Evolutionary conservation across 768 basidiomycete genomes (phyloP).

Genomic region (Mycena olivaceomarginata): DNA sequence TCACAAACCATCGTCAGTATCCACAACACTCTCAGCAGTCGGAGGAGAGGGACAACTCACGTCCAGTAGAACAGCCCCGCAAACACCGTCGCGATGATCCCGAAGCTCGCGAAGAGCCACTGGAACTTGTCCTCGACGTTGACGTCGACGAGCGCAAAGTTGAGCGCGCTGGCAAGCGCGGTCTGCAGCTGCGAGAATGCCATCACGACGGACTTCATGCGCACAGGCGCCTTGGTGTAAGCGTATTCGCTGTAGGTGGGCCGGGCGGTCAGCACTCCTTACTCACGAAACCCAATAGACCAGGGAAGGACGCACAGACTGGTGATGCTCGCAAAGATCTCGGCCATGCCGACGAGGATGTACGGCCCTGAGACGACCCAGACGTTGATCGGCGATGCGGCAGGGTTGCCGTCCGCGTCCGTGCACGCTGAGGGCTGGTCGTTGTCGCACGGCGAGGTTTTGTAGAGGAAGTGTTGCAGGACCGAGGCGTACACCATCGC

Average conservation of each 20-base stretch:
- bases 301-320: constrained; percentile 53
- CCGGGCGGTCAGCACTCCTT: too few species aligned
- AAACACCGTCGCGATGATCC: constrained; percentile 63
- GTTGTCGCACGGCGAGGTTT: constrained; percentile 65
- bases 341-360: constrained; percentile 73
- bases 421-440: constrained; percentile 63
- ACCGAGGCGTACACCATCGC: constrained; percentile 74
- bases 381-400: constrained; percentile 64
- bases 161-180: constrained; percentile 71
- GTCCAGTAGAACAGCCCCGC: constrained; percentile 69
- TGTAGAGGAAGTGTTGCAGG: constrained; percentile 66
- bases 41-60: constrained; percentile 46
- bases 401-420: constrained; percentile 52
- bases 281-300: neutral
- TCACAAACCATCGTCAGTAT: too few species aligned
- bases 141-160: constrained; percentile 67
- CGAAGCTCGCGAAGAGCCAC: constrained; percentile 71
- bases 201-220: constrained; percentile 80
- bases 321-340: constrained; percentile 76
- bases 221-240: constrained; percentile 72
- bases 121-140: constrained; percentile 66
- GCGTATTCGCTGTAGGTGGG: constrained; percentile 56
- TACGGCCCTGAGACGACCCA: constrained; percentile 71
- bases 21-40: too few species aligned
- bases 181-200: constrained; percentile 70